phyloP scores from a whole-genome alignment of 2,329 filamentous ascomycete genomes.

The Achaetomium macrosporum region DNA sequence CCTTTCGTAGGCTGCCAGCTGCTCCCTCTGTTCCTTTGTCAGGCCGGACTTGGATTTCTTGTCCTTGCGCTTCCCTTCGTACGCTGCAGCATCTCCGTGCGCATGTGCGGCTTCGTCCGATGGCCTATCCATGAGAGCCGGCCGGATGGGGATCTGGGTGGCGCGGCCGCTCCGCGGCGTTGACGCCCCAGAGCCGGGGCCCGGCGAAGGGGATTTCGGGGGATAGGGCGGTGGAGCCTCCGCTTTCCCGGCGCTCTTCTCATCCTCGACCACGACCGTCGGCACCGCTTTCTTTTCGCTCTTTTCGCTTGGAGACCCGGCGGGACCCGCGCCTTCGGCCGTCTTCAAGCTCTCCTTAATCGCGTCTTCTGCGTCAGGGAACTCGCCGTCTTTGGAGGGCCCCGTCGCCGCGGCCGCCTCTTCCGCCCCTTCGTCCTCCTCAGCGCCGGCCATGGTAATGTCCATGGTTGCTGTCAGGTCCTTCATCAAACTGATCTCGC shows the following conservation, averaged over 20 bases:
- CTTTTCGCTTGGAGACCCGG: slow-evolving; percentile 22
- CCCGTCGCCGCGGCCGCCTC: slow-evolving; percentile 38
- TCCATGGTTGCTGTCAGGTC: slow-evolving; percentile 98
- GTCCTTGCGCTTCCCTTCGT: slow-evolving; percentile 58
- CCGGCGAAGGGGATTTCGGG: slow-evolving; percentile 31
- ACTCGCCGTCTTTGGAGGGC: slow-evolving; percentile 39
- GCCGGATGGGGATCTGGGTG: slow-evolving; percentile 65
- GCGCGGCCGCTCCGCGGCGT: slow-evolving; percentile 33
- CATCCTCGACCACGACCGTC: slow-evolving; percentile 36
- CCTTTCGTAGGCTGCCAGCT: slow-evolving; percentile 79
- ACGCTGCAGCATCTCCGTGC: slow-evolving; percentile 50
- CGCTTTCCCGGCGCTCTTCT: slow-evolving; percentile 22
- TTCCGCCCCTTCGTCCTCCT: slow-evolving; percentile 55
- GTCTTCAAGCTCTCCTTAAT: slow-evolving; percentile 48
- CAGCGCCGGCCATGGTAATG: slow-evolving; percentile 79
- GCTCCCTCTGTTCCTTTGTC: slow-evolving; percentile 87
- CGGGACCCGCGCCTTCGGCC: slow-evolving; percentile 28
- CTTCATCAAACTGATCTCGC: slow-evolving; percentile 98
- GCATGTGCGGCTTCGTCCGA: slow-evolving; percentile 72
- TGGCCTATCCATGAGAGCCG: slow-evolving; percentile 76
- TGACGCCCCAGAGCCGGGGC: slow-evolving; percentile 34
- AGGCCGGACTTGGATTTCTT: slow-evolving; percentile 80
- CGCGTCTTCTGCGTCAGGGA: slow-evolving; percentile 53
- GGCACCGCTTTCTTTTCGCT: slow-evolving; percentile 29
- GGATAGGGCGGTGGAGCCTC: slow-evolving; percentile 14